A percentile compares a stretch with the other conserved stretches of the same genome.
Evolutionary conservation across 1,139 yeast genomes (phyloP).

Genomic region (Debaryomyces coudertii): DNA sequence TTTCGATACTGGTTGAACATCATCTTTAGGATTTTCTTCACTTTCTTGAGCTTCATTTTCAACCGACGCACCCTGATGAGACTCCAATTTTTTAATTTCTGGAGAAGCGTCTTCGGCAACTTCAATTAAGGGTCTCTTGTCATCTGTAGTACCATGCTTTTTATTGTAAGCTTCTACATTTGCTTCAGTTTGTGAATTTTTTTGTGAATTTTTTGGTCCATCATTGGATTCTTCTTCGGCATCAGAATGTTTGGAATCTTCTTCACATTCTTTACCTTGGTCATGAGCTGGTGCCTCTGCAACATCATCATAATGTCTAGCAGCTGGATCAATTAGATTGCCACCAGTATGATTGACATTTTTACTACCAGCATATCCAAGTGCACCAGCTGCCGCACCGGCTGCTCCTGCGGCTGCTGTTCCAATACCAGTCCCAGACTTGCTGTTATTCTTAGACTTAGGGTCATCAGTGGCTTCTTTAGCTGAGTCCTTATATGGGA

Average conservation of each 20-base stretch:
- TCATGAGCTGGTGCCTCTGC: constrained; percentile 24
- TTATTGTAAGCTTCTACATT: constrained; percentile 33
- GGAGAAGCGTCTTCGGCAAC: constrained; percentile 32
- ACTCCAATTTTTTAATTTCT: constrained; percentile 20
- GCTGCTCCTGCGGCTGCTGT: no score
- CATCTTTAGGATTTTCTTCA: constrained; percentile 10
- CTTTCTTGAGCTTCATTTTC: constrained; percentile 8
- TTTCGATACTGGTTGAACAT: constrained; percentile 20
- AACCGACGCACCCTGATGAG: constrained; percentile 11
- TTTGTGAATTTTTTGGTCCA: constrained; percentile 13
- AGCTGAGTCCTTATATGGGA: constrained; percentile 9
- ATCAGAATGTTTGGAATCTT: constrained; percentile 5
- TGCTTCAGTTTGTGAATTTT: constrained; percentile 21
- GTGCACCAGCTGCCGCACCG: constrained; percentile 30
- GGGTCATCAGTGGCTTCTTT: constrained; percentile 10
- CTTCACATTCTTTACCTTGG: constrained; percentile 11
- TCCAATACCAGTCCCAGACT: constrained; percentile 22
- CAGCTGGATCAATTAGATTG: constrained; percentile 29
- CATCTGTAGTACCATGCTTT: constrained; percentile 29
- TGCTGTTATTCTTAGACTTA: constrained; percentile 7
- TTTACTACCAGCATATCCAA: constrained; percentile 4
- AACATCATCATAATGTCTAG: constrained; percentile 24
- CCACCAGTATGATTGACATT: constrained; percentile 6
- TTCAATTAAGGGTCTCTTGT: constrained; percentile 31
- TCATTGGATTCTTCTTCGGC: constrained; percentile 8